phyloP scores from a whole-genome alignment of 2,329 filamentous ascomycete species.

The Rhynchosporium secalis region DNA sequence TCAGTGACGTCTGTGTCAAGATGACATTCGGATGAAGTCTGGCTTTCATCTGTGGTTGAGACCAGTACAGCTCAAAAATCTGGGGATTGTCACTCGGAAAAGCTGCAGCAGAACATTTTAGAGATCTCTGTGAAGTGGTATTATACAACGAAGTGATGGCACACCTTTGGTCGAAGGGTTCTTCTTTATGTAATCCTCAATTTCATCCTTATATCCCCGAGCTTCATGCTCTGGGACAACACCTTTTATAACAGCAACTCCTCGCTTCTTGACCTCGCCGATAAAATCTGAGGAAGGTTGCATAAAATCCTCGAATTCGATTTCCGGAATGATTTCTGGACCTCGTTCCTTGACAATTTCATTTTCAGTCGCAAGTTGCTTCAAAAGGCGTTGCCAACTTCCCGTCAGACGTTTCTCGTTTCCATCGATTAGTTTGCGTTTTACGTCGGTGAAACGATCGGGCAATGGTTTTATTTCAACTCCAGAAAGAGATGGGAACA shows the following conservation, averaged over 20 bases:
- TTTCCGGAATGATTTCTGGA: conserved; percentile 52
- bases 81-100: conserved; percentile 68
- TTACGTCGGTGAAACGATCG: conserved; percentile 56
- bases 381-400: conserved; percentile 52
- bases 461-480: conserved; percentile 49
- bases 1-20: conserved; percentile 59
- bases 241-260: conserved; percentile 56
- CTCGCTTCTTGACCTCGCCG: conserved; percentile 29
- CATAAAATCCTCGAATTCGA: conserved; percentile 49
- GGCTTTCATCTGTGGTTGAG: conserved; percentile 64
- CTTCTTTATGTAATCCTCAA: conserved; percentile 63
- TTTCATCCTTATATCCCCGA: conserved; percentile 61
- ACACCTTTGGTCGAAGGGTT: conserved; percentile 58
- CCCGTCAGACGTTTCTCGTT: conserved; percentile 49
- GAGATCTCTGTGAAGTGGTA: not conserved
- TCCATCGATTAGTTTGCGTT: conserved; percentile 52
- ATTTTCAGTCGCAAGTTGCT: conserved; percentile 49
- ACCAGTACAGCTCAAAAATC: conserved; percentile 78
- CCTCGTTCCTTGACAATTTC: conserved; percentile 48
- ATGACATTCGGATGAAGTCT: conserved; percentile 67
- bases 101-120: conserved; percentile 41
- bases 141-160: not conserved
- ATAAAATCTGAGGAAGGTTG: conserved; percentile 28
- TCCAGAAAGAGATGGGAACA: conserved; percentile 60
- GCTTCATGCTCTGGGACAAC: conserved; percentile 66